Conservation (phyloP, 2,329 filamentous ascomycete genomes). For the Sphaerulina vaccinii region DNA sequence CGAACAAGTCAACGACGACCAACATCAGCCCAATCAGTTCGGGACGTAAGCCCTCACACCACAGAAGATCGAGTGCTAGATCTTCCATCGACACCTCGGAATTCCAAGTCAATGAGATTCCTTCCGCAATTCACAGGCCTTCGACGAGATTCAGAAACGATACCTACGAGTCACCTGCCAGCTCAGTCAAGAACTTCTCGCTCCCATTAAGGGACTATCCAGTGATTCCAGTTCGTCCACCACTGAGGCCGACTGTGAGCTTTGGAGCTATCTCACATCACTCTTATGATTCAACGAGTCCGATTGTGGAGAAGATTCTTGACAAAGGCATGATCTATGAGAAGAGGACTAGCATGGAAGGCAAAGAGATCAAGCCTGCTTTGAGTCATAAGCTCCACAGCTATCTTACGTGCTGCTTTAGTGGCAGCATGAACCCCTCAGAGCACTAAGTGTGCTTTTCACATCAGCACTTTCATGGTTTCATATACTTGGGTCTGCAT, state of each 20-base stretch:
- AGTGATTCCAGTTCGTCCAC: conserved; percentile 20
- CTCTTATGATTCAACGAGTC: conserved; percentile 20
- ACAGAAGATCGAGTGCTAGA: conserved; percentile 8
- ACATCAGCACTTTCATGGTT: neutral
- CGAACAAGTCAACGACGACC: conserved; percentile 10
- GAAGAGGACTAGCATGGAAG: neutral
- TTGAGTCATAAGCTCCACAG: neutral
- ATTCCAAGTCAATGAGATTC: conserved; percentile 7
- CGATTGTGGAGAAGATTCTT: neutral
- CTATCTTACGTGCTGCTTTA: conserved; percentile 4
- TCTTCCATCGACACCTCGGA: conserved; percentile 14
- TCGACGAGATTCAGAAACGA: conserved; percentile 26
- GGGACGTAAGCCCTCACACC: conserved; percentile 2
- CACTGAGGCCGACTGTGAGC: conserved; percentile 21
- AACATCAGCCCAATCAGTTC: conserved; percentile 15
- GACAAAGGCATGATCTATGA: conserved; percentile 1
- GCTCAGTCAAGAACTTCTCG: neutral
- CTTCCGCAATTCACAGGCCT: conserved; percentile 13
- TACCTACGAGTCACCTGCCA: conserved; percentile 16
- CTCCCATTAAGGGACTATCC: conserved; percentile 10
- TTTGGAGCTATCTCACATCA: conserved; percentile 21
- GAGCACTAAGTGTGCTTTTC: neutral
- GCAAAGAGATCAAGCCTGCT: neutral
- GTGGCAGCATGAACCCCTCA: neutral
- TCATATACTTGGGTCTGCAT: neutral